These are phyloP conservation scores for Lasiosphaeria ovina DNA, from an alignment of 495 filamentous ascomycete species.

Conservation along the genomic window DNA sequence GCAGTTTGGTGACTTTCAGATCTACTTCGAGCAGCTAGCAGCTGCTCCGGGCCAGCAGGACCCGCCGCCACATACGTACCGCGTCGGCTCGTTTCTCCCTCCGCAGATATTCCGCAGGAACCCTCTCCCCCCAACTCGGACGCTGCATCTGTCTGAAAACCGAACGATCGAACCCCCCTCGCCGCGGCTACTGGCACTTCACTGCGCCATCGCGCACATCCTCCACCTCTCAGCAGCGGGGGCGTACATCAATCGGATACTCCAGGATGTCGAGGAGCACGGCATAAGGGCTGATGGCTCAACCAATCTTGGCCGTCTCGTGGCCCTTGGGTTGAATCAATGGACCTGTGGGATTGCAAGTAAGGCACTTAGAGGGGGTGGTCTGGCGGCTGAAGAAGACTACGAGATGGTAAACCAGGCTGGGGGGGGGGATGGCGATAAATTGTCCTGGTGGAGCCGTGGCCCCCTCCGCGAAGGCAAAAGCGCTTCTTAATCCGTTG, in stretches of 20 bases:
- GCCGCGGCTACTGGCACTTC: conserved; percentile 24
- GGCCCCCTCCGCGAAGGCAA: too few relatives aligned
- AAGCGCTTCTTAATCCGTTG: too few relatives aligned
- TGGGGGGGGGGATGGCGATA: too few relatives aligned
- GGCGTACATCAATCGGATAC: conserved; percentile 31
- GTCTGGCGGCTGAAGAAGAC: too few relatives aligned
- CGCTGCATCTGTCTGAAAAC: conserved; percentile 24
- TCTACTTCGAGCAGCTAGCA: conserved; percentile 18
- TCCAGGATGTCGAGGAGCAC: conserved; percentile 22
- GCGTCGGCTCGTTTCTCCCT: conserved; percentile 17
- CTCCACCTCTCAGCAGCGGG: conserved; percentile 34
- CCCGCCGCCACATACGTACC: conserved; percentile 21
- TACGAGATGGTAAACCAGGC: too few relatives aligned
- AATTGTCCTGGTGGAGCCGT: too few relatives aligned
- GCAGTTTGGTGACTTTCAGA: conserved; percentile 23
- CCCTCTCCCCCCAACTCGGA: conserved; percentile 20
- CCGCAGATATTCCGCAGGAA: background rate
- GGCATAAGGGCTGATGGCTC: conserved; percentile 29
- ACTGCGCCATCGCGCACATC: conserved; percentile 35
- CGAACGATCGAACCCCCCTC: conserved; percentile 15
- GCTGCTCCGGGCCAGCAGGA: background rate
- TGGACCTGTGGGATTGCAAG: background rate
- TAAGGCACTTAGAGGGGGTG: too few relatives aligned
- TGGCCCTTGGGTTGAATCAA: conserved; percentile 4
- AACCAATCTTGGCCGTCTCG: conserved; percentile 9